Evolutionary conservation across 495 filamentous ascomycete genomes (phyloP), one percentile per base, ranked within the genome.

Genomic region (Parathielavia appendiculata): DNA sequence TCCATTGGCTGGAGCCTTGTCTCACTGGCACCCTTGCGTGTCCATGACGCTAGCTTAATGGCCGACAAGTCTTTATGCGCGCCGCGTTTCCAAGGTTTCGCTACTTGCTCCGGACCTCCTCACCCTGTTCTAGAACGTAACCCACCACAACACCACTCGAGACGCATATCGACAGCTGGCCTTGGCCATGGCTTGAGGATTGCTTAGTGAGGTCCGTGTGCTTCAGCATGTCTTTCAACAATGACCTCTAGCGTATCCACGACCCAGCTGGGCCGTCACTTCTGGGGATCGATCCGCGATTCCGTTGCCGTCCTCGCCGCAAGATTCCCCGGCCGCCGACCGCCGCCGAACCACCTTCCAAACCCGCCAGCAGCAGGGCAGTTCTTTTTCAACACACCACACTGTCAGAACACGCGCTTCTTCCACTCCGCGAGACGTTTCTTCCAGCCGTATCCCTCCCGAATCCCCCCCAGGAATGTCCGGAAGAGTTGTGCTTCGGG

Each of bases 201-300:
- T 52, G 39, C 23, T 58, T 26, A 23, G 26, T 26, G 56, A 57
- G 52, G 58, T 53, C 57, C 50, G 48, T 41, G 47, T 52, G 55
- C 48, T 44, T 49, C 69, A 69, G 66, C 60, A 68, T 76, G 74
- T 67, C 58, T 71, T 69, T 67, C 63, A 66, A 71, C 68, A 66
- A 78, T 77, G 76, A 71, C 71, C 66, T 71, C 70, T 73, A 76
- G 76, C 66, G 63, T 70, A 55, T 67, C 69, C 17, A 68, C 72
- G 60, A 67, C 75, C 66, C 72, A 75, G 66, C 70, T 75, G 66
- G 72, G 74, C 62, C 75, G 75, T 43, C 69, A 73, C 50, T 57
- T 73, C 59, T 76, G 72, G 71, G 67, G 71, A 61, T 70, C 75
- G n/a, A 62, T 77, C 52, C 74, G 74, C 54, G 71, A 72, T 59